A percentile compares a stretch with the other conserved stretches of the same genome.
Conservation (phyloP, 163 green algal genomes). For the Prototheca wickerhamii region DNA sequence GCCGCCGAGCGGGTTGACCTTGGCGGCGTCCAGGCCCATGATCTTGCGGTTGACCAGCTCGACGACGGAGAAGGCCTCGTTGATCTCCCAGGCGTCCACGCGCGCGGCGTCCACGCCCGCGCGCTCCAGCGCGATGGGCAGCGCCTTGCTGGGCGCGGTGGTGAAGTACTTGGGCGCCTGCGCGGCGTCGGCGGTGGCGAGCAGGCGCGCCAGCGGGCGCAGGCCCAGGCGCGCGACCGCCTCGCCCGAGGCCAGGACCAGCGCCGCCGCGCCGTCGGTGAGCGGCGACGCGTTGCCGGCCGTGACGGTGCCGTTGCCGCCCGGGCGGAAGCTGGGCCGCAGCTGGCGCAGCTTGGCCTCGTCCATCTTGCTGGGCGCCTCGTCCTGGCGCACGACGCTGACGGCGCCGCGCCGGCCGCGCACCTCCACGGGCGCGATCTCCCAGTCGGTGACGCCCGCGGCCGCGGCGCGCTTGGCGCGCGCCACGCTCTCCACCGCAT, state of each 20-base stretch:
- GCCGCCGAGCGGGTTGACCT: slow-evolving; percentile 80
- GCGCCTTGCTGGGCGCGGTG: slow-evolving; percentile 59
- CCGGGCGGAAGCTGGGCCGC: slow-evolving; percentile 58
- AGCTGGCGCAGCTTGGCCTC: slow-evolving; percentile 61
- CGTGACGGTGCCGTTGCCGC: slow-evolving; percentile 15
- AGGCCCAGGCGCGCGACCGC: slow-evolving; percentile 26
- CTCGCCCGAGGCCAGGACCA: slow-evolving; percentile 50
- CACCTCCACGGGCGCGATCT: slow-evolving; percentile 53
- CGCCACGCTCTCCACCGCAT: slow-evolving; percentile 43
- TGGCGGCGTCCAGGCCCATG: slow-evolving; percentile 49
- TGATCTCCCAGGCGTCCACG: slow-evolving; percentile 65
- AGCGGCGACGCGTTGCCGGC: slow-evolving; percentile 76
- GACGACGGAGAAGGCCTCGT: slow-evolving; percentile 85
- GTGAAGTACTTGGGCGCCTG: slow-evolving; percentile 70
- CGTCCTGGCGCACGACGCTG: slow-evolving; percentile 33
- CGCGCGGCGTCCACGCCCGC: slow-evolving; percentile 16
- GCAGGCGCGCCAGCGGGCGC: slow-evolving; percentile 53
- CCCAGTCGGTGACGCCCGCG: slow-evolving; percentile 18
- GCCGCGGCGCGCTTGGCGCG: slow-evolving; percentile 28
- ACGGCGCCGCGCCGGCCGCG: slow-evolving; percentile 1
- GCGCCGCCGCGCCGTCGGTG: slow-evolving; percentile 74
- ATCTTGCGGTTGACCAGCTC: slow-evolving; percentile 75
- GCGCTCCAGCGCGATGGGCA: slow-evolving; percentile 40
- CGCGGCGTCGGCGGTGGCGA: slow-evolving; percentile 64
- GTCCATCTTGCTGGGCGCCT: slow-evolving; percentile 58